phyloP scores from a whole-genome alignment of 148 eudicot genomes.

The Chenopodium album region DNA sequence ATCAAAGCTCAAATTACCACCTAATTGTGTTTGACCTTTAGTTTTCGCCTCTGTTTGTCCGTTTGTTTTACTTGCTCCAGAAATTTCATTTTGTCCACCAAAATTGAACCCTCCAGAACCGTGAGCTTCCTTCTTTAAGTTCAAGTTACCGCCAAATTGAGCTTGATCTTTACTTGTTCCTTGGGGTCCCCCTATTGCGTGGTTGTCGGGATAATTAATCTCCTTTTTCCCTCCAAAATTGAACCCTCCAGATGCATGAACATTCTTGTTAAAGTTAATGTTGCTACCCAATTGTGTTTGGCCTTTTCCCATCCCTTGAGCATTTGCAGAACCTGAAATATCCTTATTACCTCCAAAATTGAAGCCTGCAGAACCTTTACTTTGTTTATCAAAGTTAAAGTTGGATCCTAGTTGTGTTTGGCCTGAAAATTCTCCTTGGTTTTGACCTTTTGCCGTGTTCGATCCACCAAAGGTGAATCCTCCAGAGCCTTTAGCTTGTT shows the following conservation, averaged over 20 bases:
- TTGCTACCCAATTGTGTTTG: background rate
- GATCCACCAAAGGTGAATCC: background rate
- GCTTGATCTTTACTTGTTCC: background rate
- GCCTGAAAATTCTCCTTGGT: background rate
- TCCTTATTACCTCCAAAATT: background rate
- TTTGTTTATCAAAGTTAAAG: background rate
- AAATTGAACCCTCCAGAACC: background rate
- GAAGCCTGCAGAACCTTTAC: background rate
- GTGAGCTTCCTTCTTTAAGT: background rate
- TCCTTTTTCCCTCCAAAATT: too few species aligned
- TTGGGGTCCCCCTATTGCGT: too few species aligned
- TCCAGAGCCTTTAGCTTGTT: background rate
- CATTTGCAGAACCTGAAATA: background rate
- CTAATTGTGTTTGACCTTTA: background rate
- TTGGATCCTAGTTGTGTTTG: background rate
- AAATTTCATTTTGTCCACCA: background rate
- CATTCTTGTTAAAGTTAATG: background rate
- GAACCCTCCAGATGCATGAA: too few species aligned
- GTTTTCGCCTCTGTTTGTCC: background rate
- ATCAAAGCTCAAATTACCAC: background rate
- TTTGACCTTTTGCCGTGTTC: background rate
- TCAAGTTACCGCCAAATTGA: background rate
- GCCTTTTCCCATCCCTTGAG: background rate
- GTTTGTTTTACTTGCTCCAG: too few species aligned
- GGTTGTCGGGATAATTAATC: too few species aligned